A percentile compares a stretch with the other conserved stretches of the same genome.
Conservation (phyloP, 2,329 filamentous ascomycete genomes). For the Penicillium concentricum region DNA sequence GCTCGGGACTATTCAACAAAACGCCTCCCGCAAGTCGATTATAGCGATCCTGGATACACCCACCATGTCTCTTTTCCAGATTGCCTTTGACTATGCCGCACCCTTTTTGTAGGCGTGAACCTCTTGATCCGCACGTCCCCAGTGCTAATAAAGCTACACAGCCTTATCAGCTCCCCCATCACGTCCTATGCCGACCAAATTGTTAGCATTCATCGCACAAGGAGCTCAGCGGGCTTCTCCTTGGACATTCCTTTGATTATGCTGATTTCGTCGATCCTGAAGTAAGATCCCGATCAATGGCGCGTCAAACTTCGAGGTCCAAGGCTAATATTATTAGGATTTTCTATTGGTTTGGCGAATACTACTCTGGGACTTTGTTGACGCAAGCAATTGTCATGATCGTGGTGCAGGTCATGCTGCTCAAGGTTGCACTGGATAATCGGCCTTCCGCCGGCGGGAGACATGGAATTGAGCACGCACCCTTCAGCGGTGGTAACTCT, state of each 20-base stretch:
- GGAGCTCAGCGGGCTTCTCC: constrained; percentile 63
- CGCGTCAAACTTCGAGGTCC: constrained; percentile 3
- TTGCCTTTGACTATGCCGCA: constrained; percentile 47
- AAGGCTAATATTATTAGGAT: constrained; percentile 43
- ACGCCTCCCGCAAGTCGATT: background rate
- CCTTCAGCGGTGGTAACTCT: constrained; percentile 36
- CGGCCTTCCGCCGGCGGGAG: constrained; percentile 46
- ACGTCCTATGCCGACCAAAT: constrained; percentile 68
- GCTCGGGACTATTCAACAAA: background rate
- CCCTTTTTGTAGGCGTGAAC: constrained; percentile 46
- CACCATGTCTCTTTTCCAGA: constrained; percentile 40
- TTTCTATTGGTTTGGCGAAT: constrained; percentile 65
- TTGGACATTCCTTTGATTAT: constrained; percentile 67
- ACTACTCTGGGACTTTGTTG: constrained; percentile 59
- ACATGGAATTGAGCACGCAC: constrained; percentile 42
- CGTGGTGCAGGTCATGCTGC: constrained; percentile 55
- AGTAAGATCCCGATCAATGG: constrained; percentile 42
- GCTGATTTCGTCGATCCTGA: constrained; percentile 63
- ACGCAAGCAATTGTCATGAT: constrained; percentile 62
- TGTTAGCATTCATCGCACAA: constrained; percentile 60
- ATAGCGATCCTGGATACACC: constrained; percentile 3
- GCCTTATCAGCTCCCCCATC: constrained; percentile 61
- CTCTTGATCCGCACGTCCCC: background rate
- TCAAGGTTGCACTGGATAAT: constrained; percentile 62
- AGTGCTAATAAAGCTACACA: constrained; percentile 26